phyloP scores from a whole-genome alignment of 768 basidiomycete species.

The Lanmaoa pseudosensibilis region DNA sequence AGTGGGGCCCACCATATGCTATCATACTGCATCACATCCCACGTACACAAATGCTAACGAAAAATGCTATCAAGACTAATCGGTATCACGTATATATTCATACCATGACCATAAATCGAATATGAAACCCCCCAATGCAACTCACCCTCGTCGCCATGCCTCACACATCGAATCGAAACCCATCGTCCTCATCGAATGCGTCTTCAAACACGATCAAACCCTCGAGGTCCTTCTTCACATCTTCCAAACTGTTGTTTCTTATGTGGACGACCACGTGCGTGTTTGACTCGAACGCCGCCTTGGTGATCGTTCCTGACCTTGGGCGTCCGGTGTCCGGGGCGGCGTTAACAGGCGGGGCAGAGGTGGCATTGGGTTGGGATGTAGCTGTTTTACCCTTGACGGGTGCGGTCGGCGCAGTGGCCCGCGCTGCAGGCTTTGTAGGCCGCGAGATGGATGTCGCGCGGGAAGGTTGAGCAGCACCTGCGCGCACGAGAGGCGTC shows the following conservation, averaged over 20 bases:
- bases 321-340: constrained; percentile 7
- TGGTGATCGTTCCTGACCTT: constrained; percentile 29
- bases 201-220: constrained; percentile 31
- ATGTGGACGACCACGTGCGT: constrained; percentile 18
- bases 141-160: not conserved
- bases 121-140: not conserved
- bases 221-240: constrained; percentile 34
- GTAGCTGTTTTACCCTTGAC: constrained; percentile 10
- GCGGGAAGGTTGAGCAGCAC: constrained; percentile 8
- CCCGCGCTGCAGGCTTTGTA: constrained; percentile 6
- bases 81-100: constrained; percentile 4
- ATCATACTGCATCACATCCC: constrained; percentile 11
- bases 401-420: constrained; percentile 2
- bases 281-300: constrained; percentile 23
- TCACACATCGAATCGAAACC: constrained; percentile 31
- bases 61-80: constrained; percentile 6
- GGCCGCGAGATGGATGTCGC: constrained; percentile 6
- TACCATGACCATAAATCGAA: constrained; percentile 18
- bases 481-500: constrained; percentile 16
- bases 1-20: not conserved
- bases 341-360: not conserved
- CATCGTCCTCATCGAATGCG: constrained; percentile 29
- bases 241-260: constrained; percentile 26
- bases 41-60: constrained; percentile 15
- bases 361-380: not conserved